Conservation (phyloP, 352 stramenopile genomes). For the Plasmopara halstedii region DNA sequence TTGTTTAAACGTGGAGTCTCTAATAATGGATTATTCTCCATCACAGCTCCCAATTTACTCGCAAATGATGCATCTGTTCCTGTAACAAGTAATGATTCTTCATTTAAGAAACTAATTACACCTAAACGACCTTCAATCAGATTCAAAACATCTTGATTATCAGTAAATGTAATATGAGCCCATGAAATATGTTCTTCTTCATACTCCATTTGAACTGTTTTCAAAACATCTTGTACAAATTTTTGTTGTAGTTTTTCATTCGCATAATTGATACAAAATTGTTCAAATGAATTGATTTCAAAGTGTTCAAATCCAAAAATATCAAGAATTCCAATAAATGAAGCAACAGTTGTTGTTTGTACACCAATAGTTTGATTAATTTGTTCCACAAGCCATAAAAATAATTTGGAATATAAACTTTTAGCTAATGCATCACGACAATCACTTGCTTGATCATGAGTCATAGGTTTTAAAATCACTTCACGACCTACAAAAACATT, state of each 20-base stretch:
- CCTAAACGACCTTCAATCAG: slow-evolving; percentile 85
- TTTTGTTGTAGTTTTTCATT: slow-evolving; percentile 90
- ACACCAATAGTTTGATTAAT: slow-evolving; percentile 90
- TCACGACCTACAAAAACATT: slow-evolving; percentile 80
- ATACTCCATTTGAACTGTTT: slow-evolving; percentile 88
- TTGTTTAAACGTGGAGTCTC: slow-evolving; percentile 78
- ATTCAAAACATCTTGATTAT: slow-evolving; percentile 89
- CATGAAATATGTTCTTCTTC: slow-evolving; percentile 89
- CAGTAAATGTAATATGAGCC: slow-evolving; percentile 84
- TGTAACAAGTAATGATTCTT: slow-evolving; percentile 80
- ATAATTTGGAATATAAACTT: slow-evolving; percentile 92
- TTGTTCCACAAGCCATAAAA: slow-evolving; percentile 92
- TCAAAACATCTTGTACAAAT: slow-evolving; percentile 88
- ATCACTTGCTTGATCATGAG: slow-evolving; percentile 68
- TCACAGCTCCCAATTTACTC: slow-evolving; percentile 81
- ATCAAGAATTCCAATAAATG: slow-evolving; percentile 90
- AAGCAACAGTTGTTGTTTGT: slow-evolving; percentile 28
- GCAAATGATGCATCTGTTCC: slow-evolving; percentile 83
- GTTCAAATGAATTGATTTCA: slow-evolving; percentile 87
- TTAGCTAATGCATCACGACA: slow-evolving; percentile 93
- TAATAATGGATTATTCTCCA: slow-evolving; percentile 82
- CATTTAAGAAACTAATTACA: slow-evolving; percentile 87
- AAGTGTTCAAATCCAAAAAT: slow-evolving; percentile 93
- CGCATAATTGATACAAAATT: slow-evolving; percentile 92
- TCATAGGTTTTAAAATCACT: slow-evolving; percentile 79